These are phyloP conservation scores for Suhomyces ambrosiae DNA, from an alignment of 1,139 yeast species.

Conservation along the genomic window DNA sequence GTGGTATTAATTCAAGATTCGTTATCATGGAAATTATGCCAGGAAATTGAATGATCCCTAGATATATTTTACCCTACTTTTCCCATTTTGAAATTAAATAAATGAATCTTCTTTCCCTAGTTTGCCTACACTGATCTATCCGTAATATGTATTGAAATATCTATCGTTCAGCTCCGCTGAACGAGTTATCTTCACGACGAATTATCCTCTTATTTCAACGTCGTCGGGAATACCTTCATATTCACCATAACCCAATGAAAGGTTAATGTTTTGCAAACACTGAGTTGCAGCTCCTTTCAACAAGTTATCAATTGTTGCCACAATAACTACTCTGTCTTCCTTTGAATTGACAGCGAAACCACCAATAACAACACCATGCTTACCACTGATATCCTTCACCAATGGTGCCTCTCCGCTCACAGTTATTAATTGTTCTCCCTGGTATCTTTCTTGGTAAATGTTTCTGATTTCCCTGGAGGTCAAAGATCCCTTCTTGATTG, in stretches of 20 bases:
- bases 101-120: too few relatives aligned
- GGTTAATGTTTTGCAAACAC: constrained; percentile 92
- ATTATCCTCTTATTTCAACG: constrained; percentile 46
- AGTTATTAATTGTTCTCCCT: constrained; percentile 82
- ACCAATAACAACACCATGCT: constrained; percentile 93
- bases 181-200: too few relatives aligned
- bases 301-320: constrained; percentile 92
- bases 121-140: too few relatives aligned
- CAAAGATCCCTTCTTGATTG: constrained; percentile 68
- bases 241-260: constrained; percentile 87
- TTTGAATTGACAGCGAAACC: constrained; percentile 91
- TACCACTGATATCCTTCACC: constrained; percentile 88
- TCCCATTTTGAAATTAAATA: too few relatives aligned
- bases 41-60: too few relatives aligned
- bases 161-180: background rate
- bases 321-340: constrained; percentile 88
- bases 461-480: constrained; percentile 82
- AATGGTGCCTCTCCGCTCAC: constrained; percentile 89
- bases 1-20: too few relatives aligned
- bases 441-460: constrained; percentile 85
- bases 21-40: too few relatives aligned
- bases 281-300: constrained; percentile 99
- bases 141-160: too few relatives aligned
- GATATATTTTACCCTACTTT: too few relatives aligned
- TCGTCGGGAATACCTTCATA: constrained; percentile 89